Evolutionary conservation across 306 rosid species (phyloP).

Genomic region (Biancaea sappan): DNA sequence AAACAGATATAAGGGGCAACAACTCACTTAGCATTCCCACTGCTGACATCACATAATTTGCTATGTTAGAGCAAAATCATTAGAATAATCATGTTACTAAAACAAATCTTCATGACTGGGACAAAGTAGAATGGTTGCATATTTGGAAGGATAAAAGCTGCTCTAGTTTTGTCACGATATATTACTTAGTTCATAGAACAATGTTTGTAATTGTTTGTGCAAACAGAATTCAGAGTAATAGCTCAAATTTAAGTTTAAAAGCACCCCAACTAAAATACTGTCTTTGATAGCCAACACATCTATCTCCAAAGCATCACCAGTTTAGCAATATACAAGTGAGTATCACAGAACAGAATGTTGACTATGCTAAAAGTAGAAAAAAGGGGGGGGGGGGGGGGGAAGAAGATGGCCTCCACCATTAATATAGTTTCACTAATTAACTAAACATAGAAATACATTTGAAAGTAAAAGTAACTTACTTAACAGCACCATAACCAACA

Average conservation of each 20-base stretch:
- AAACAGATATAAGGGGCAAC: not conserved
- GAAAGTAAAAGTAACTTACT: conserved; percentile 61
- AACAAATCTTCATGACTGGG: conserved; percentile 8
- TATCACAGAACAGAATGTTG: conserved; percentile 9
- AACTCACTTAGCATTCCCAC: conserved; percentile 23
- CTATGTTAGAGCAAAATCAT: conserved; percentile 18
- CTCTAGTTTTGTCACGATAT: not conserved
- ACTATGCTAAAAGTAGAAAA: conserved; percentile 3
- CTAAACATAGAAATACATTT: not conserved
- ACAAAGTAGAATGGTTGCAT: not conserved
- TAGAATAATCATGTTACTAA: not conserved
- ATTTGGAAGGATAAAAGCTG: not conserved
- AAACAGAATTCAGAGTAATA: conserved; percentile 15
- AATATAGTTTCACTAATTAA: not conserved
- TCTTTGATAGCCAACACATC: not conserved
- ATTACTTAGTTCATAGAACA: conserved; percentile 9
- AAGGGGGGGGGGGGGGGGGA: no score
- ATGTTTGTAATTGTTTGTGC: not conserved
- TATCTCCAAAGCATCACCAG: conserved; percentile 12
- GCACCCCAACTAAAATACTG: not conserved
- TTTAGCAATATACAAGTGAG: conserved; percentile 16
- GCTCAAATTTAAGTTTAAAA: conserved; percentile 12
- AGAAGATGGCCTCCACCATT: not conserved
- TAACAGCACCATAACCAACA: conserved; percentile 92
- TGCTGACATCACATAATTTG: conserved; percentile 1